These are phyloP conservation scores for Cardiosporidium cionae DNA, from an alignment of 169 alveolate genomes.

Conservation along the genomic window DNA sequence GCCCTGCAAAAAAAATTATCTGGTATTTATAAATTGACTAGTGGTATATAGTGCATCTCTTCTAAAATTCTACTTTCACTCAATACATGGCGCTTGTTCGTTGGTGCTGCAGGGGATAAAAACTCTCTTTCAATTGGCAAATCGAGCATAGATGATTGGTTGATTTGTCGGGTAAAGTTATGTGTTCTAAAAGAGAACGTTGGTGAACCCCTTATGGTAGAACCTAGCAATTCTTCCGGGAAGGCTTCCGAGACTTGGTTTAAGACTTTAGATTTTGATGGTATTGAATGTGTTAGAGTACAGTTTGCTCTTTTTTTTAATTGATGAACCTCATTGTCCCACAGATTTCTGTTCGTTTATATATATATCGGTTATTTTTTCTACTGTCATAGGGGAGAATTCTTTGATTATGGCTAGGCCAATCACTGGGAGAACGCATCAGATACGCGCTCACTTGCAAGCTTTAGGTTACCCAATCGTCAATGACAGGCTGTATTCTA, in stretches of 20 bases:
- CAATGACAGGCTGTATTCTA: neutral
- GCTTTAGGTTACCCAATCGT: neutral
- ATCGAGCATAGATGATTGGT: no score
- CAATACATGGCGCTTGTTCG: no score
- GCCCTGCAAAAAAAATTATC: no score
- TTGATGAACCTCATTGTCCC: no score
- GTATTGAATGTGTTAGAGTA: slow-evolving; percentile 3
- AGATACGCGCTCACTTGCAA: slow-evolving; percentile 17
- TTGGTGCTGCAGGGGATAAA: no score
- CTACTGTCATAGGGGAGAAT: neutral
- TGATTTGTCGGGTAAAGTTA: neutral
- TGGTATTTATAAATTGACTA: no score
- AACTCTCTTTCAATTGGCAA: no score
- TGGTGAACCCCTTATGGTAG: slow-evolving; percentile 10
- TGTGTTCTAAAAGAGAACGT: neutral
- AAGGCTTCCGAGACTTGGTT: slow-evolving; percentile 10
- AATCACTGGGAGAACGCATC: slow-evolving; percentile 26
- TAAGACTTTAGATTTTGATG: neutral
- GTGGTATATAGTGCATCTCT: no score
- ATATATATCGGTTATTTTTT: no score
- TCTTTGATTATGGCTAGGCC: slow-evolving; percentile 5
- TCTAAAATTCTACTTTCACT: no score
- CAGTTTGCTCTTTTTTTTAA: no score
- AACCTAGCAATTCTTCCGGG: neutral
- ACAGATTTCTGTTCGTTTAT: no score